These are phyloP conservation scores for Apiospora rasikravindrae DNA, from an alignment of 2,329 filamentous ascomycete species.

Conservation along the genomic window DNA sequence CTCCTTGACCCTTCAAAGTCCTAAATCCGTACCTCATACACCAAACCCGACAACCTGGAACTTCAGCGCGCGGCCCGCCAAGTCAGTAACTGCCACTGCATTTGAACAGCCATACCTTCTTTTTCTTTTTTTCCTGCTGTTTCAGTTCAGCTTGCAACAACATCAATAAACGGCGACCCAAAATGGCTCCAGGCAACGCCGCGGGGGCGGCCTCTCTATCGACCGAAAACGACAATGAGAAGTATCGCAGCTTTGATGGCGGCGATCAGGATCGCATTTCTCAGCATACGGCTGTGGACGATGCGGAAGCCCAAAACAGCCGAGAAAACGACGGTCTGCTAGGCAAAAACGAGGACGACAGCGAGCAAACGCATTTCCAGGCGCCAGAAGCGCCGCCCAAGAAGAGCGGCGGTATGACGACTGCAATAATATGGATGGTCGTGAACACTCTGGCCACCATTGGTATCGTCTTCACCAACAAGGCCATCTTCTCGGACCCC, in stretches of 20 bases:
- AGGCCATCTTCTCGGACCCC: conserved; percentile 69
- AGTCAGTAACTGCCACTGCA: background rate
- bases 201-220: conserved; percentile 27
- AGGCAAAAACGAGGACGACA: conserved; percentile 40
- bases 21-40: background rate
- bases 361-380: conserved; percentile 35
- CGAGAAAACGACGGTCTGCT: conserved; percentile 50
- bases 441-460: conserved; percentile 68
- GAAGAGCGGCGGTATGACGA: conserved; percentile 38
- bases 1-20: background rate
- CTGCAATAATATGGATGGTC: conserved; percentile 59
- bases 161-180: background rate
- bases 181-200: conserved; percentile 5
- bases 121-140: background rate
- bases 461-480: conserved; percentile 73
- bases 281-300: conserved; percentile 41
- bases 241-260: conserved; percentile 37
- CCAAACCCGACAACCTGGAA: conserved; percentile 10
- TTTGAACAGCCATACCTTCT: background rate
- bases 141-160: background rate
- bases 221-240: conserved; percentile 40
- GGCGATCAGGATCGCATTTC: conserved; percentile 38
- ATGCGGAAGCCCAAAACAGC: conserved; percentile 44
- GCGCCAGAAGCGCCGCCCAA: conserved; percentile 39
- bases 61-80: conserved; percentile 4